These are phyloP conservation scores for Globisporangium viniferum DNA, from an alignment of 352 stramenopile species.

Conservation along the genomic window DNA sequence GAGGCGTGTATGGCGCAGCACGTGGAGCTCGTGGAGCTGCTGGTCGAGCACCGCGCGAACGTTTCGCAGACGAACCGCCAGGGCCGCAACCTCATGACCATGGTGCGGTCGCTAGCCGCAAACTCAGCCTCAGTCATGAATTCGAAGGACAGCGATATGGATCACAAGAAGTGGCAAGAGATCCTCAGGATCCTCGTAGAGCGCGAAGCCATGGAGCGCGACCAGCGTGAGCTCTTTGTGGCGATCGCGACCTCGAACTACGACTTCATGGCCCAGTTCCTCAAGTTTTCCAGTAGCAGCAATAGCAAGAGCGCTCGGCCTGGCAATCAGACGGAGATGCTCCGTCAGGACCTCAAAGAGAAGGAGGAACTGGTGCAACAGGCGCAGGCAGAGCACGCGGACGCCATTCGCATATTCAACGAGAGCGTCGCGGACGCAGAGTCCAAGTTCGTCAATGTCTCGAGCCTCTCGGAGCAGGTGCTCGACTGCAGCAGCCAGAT, in stretches of 20 bases:
- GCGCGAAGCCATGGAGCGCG: conserved; percentile 40
- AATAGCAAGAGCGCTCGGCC: neutral
- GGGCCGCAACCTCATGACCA: conserved; percentile 40
- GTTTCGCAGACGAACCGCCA: conserved; percentile 65
- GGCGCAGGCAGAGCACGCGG: conserved; percentile 27
- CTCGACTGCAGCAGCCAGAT: conserved; percentile 58
- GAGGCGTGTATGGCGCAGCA: conserved; percentile 61
- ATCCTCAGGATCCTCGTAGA: conserved; percentile 48
- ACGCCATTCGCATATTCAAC: conserved; percentile 52
- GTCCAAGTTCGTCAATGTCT: conserved; percentile 42
- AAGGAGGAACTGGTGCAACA: conserved; percentile 22
- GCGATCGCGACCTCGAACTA: conserved; percentile 76
- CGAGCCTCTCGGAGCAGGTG: conserved; percentile 46
- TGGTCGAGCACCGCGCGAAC: conserved; percentile 60
- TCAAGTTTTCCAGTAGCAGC: conserved; percentile 31
- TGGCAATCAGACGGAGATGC: conserved; percentile 15
- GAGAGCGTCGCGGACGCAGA: conserved; percentile 76
- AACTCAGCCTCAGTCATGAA: neutral
- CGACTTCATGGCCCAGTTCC: conserved; percentile 37
- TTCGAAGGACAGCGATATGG: neutral
- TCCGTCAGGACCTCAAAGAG: conserved; percentile 20
- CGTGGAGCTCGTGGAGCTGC: conserved; percentile 38
- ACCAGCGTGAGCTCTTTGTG: conserved; percentile 57
- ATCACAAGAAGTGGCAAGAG: conserved; percentile 17
- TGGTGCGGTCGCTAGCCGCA: conserved; percentile 34